Evolutionary conservation across 768 basidiomycete species (phyloP).

Genomic region (Pleurotus ostreatus): DNA sequence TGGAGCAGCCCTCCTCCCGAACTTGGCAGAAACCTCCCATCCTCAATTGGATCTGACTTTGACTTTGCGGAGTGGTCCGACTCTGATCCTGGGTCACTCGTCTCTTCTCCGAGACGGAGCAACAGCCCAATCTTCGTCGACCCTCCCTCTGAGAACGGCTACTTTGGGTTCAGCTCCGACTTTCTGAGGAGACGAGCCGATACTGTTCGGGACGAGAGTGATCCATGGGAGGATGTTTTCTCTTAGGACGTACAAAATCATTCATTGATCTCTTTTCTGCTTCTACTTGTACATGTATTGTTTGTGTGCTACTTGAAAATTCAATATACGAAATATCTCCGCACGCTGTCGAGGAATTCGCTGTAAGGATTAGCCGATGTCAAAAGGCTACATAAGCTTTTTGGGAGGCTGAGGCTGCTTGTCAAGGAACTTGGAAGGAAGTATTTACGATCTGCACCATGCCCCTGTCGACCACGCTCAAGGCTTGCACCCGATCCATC

Average conservation of each 20-base stretch:
- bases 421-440: too few species aligned
- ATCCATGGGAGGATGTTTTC: not conserved
- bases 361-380: too few species aligned
- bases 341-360: too few species aligned
- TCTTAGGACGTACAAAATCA: not conserved
- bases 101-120: slow-evolving; percentile 14
- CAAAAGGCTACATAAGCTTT: too few species aligned
- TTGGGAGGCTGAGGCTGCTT: too few species aligned
- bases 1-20: not conserved
- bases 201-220: not conserved
- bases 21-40: not conserved
- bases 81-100: slow-evolving; percentile 11
- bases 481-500: too few species aligned
- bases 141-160: slow-evolving; percentile 26
- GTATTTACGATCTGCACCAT: too few species aligned
- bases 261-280: not conserved
- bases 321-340: too few species aligned
- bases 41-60: not conserved
- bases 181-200: slow-evolving; percentile 21
- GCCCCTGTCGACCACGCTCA: too few species aligned
- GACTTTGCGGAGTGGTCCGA: slow-evolving; percentile 8
- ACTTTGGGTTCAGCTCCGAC: slow-evolving; percentile 39
- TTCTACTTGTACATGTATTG: not conserved
- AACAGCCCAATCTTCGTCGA: slow-evolving; percentile 20
- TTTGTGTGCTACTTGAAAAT: not conserved